Conservation (phyloP, 441 rosid genomes). For the Croton laevigatus region DNA sequence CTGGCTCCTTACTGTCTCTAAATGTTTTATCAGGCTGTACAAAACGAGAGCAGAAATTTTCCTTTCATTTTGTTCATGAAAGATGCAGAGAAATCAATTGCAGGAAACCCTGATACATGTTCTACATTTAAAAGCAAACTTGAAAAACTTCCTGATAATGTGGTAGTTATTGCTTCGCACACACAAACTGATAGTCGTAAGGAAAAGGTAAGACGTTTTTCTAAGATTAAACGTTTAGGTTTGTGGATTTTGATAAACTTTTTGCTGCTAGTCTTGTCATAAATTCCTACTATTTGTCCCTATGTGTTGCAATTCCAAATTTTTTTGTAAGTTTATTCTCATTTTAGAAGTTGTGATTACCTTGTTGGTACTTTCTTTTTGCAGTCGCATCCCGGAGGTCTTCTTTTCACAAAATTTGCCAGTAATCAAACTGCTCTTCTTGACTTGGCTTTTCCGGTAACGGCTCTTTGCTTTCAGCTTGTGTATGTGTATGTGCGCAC, state of each 20-base stretch:
- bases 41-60: conserved; percentile 56
- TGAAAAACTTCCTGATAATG: conserved; percentile 66
- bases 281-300: background rate
- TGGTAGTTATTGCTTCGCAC: conserved; percentile 66
- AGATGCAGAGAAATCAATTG: conserved; percentile 78
- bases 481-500: background rate
- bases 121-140: conserved; percentile 58
- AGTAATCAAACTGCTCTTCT: conserved; percentile 84
- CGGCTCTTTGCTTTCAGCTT: background rate
- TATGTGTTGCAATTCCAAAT: background rate
- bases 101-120: conserved; percentile 59
- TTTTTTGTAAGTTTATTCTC: background rate
- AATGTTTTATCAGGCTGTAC: conserved; percentile 43
- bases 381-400: conserved; percentile 89
- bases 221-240: background rate
- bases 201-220: conserved; percentile 55
- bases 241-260: background rate
- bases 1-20: conserved; percentile 16
- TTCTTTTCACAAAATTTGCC: conserved; percentile 79
- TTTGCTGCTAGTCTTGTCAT: background rate
- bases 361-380: conserved; percentile 19
- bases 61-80: conserved; percentile 79
- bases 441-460: conserved; percentile 86
- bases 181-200: conserved; percentile 65
- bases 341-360: conserved; percentile 7